These are phyloP conservation scores for Neostapfia colusana DNA, from an alignment of 176 grass and related monocot genomes.

Conservation along the genomic window DNA sequence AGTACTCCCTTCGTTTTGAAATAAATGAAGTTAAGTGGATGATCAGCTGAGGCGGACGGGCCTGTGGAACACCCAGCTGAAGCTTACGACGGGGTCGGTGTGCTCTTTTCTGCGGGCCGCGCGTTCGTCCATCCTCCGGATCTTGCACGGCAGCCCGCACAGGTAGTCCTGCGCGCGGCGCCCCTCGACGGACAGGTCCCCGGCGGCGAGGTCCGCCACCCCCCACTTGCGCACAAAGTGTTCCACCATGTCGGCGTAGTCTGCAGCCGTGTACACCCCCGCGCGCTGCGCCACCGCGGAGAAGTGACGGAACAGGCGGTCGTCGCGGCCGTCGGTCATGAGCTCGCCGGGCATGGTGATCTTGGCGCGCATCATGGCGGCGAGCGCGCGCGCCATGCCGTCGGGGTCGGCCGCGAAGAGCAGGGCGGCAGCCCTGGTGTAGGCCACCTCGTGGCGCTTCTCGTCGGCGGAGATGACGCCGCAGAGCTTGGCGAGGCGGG, in stretches of 20 bases:
- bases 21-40: too few species aligned
- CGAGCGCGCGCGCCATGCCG: conserved; percentile 9
- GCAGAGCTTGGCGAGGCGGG: conserved; percentile 31
- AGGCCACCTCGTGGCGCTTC: conserved; percentile 40
- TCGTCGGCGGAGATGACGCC: conserved; percentile 32
- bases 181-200: conserved; percentile 25
- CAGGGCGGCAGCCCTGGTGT: background rate
- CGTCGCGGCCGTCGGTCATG: conserved; percentile 39
- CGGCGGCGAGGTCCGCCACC: conserved; percentile 20
- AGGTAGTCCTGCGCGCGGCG: conserved; percentile 41
- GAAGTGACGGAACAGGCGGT: conserved; percentile 22
- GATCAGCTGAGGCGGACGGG: conserved; percentile 21
- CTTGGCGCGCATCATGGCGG: conserved; percentile 21
- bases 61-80: conserved; percentile 48
- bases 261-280: conserved; percentile 39
- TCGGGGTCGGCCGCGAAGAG: conserved; percentile 17
- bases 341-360: conserved; percentile 38
- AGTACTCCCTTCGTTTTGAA: too few species aligned
- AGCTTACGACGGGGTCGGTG: background rate
- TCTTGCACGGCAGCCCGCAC: conserved; percentile 33
- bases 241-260: conserved; percentile 39
- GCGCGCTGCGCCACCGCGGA: conserved; percentile 23
- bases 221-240: conserved; percentile 30
- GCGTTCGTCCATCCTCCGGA: conserved; percentile 19
- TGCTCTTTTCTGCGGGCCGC: background rate